Percentiles rank a stretch among this genome's conserved stretches.
These are phyloP conservation scores for Suillus subalutaceus DNA, from an alignment of 768 basidiomycete species.

Conservation along the genomic window DNA sequence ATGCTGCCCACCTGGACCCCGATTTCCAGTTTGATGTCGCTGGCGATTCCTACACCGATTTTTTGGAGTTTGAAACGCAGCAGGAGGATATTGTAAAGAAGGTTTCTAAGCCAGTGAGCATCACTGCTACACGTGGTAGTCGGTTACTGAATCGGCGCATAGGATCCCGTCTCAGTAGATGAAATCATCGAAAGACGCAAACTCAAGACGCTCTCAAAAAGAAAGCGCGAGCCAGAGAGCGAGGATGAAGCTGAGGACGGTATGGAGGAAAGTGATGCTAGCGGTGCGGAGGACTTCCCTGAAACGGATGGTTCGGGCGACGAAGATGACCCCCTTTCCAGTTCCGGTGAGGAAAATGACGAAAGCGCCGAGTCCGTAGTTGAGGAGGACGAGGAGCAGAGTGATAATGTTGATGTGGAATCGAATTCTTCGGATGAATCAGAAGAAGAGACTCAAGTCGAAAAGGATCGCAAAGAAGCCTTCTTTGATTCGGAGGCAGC, in stretches of 20 bases:
- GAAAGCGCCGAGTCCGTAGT: slow-evolving; percentile 32
- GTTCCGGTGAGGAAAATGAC: slow-evolving; percentile 36
- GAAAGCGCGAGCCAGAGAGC: slow-evolving; percentile 52
- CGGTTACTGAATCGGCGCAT: slow-evolving; percentile 13
- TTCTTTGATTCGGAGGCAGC: slow-evolving; percentile 75
- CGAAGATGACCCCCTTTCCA: slow-evolving; percentile 33
- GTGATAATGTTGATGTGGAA: slow-evolving; percentile 14
- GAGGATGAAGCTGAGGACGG: slow-evolving; percentile 42
- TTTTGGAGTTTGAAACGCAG: slow-evolving; percentile 44
- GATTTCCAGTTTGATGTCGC: slow-evolving; percentile 82
- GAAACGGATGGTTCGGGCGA: slow-evolving; percentile 34
- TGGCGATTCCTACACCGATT: slow-evolving; percentile 68
- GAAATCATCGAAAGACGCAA: slow-evolving; percentile 85
- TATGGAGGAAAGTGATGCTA: slow-evolving; percentile 30
- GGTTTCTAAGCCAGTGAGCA: slow-evolving; percentile 62
- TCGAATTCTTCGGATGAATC: slow-evolving; percentile 66
- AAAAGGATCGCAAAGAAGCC: slow-evolving; percentile 76
- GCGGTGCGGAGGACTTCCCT: slow-evolving; percentile 12
- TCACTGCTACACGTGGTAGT: not conserved
- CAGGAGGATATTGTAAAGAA: slow-evolving; percentile 63
- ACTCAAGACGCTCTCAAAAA: slow-evolving; percentile 52
- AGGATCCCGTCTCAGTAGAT: slow-evolving; percentile 86
- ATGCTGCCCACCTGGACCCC: slow-evolving; percentile 71
- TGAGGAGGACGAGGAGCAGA: slow-evolving; percentile 40
- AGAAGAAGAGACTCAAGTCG: slow-evolving; percentile 59